Percentiles rank a stretch among this genome's conserved stretches.
Conservation (phyloP, 805 yeast genomes). For the Wickerhamomyces pijperi region DNA sequence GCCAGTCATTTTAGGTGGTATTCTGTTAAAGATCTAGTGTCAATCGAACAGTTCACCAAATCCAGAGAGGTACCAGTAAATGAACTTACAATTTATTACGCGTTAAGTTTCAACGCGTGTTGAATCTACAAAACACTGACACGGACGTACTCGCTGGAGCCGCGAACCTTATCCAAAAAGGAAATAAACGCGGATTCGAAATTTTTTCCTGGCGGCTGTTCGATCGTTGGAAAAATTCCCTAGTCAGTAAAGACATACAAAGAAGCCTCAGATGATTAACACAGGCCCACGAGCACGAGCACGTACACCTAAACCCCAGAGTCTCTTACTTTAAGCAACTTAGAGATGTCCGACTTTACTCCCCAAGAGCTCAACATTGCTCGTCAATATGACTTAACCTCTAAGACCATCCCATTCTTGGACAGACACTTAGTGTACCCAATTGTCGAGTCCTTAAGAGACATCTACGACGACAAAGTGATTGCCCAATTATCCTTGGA, state of each 20-base stretch:
- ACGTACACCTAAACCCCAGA: too few relatives aligned
- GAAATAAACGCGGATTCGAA: neutral
- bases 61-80: too few relatives aligned
- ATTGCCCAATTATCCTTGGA: slow-evolving; percentile 38
- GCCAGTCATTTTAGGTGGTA: neutral
- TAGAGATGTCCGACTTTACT: slow-evolving; percentile 16
- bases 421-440: slow-evolving; percentile 53
- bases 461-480: slow-evolving; percentile 32
- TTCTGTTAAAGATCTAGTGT: too few relatives aligned
- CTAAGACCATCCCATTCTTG: slow-evolving; percentile 42
- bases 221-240: neutral
- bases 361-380: slow-evolving; percentile 29
- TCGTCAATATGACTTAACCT: slow-evolving; percentile 41
- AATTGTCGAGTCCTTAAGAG: slow-evolving; percentile 35
- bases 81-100: too few relatives aligned
- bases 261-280: neutral
- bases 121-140: too few relatives aligned
- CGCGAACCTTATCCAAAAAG: neutral
- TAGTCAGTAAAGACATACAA: too few relatives aligned
- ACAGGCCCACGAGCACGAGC: too few relatives aligned
- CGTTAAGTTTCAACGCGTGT: too few relatives aligned
- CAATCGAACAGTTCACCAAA: too few relatives aligned
- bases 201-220: neutral
- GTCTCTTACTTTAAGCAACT: too few relatives aligned
- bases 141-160: too few relatives aligned